Evolutionary conservation across 257 asterid species (phyloP).

Genomic region (Solanum commersonii): DNA sequence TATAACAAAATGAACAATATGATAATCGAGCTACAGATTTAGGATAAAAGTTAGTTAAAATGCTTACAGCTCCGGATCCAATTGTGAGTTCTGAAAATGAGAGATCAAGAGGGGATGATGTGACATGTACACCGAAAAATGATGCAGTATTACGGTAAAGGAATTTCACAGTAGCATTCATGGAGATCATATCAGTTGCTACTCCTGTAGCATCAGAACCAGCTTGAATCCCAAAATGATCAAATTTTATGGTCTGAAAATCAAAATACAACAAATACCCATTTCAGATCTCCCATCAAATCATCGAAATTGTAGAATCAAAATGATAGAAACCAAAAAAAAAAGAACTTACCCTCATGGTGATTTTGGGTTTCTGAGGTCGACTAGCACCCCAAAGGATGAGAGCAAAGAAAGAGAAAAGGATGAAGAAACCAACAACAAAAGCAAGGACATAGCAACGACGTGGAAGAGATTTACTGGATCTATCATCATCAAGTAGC

Average conservation of each 20-base stretch:
- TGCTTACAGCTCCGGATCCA: constrained; percentile 63
- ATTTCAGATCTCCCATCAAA: neutral
- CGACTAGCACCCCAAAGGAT: constrained; percentile 90
- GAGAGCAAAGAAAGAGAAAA: constrained; percentile 68
- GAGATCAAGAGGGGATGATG: constrained; percentile 66
- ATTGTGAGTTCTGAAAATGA: constrained; percentile 48
- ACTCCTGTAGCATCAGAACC: constrained; percentile 81
- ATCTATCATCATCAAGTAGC: constrained; percentile 55
- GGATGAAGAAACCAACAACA: constrained; percentile 50
- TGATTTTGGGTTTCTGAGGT: constrained; percentile 69
- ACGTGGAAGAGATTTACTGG: constrained; percentile 35
- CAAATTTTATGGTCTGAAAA: constrained; percentile 68
- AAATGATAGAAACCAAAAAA: neutral
- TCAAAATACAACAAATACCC: neutral
- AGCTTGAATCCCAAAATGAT: constrained; percentile 59
- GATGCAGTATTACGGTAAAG: constrained; percentile 60
- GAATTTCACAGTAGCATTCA: constrained; percentile 68
- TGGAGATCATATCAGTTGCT: constrained; percentile 63
- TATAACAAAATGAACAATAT: neutral
- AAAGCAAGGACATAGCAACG: constrained; percentile 70
- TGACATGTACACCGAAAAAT: constrained; percentile 80
- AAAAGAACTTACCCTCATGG: constrained; percentile 47
- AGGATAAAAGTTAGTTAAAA: neutral
- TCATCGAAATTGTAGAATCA: neutral
- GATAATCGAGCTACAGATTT: neutral